Conservation (phyloP, 2,329 filamentous ascomycete genomes). For the Camptophora hylomeconis region DNA sequence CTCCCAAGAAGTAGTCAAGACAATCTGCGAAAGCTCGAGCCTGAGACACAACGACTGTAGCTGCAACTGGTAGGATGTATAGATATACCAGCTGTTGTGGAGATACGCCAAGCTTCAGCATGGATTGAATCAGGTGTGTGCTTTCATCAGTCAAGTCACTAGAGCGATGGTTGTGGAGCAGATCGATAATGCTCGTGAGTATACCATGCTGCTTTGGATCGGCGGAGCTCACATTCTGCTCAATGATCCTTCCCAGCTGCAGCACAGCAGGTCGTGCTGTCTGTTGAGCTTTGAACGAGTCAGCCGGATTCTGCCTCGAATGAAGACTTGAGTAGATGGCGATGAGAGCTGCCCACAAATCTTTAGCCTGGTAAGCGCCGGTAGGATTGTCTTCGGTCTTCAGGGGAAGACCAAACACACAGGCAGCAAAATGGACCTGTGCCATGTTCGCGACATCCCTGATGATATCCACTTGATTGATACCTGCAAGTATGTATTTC, state of each 20-base stretch:
- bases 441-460: slow-evolving; percentile 39
- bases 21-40: slow-evolving; percentile 59
- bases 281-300: no score
- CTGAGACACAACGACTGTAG: slow-evolving; percentile 56
- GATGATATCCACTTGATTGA: slow-evolving; percentile 35
- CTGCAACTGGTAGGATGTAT: slow-evolving; percentile 56
- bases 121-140: slow-evolving; percentile 47
- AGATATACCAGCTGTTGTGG: no score
- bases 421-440: slow-evolving; percentile 42
- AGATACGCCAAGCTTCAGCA: slow-evolving; percentile 52
- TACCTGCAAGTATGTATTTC: slow-evolving; percentile 32
- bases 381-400: slow-evolving; percentile 39
- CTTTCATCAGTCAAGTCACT: slow-evolving; percentile 49
- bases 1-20: slow-evolving; percentile 52
- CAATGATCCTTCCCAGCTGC: slow-evolving; percentile 48
- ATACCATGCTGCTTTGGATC: slow-evolving; percentile 41
- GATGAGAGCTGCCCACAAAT: no score
- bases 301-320: no score
- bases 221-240: slow-evolving; percentile 50
- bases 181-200: slow-evolving; percentile 38
- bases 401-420: slow-evolving; percentile 42
- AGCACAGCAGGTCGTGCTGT: slow-evolving; percentile 43
- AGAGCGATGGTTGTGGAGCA: slow-evolving; percentile 39
- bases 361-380: slow-evolving; percentile 41
- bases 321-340: no score